These are phyloP conservation scores for Arthrobotrys sinensis DNA, from an alignment of 2,329 filamentous ascomycete genomes.

Conservation along the genomic window DNA sequence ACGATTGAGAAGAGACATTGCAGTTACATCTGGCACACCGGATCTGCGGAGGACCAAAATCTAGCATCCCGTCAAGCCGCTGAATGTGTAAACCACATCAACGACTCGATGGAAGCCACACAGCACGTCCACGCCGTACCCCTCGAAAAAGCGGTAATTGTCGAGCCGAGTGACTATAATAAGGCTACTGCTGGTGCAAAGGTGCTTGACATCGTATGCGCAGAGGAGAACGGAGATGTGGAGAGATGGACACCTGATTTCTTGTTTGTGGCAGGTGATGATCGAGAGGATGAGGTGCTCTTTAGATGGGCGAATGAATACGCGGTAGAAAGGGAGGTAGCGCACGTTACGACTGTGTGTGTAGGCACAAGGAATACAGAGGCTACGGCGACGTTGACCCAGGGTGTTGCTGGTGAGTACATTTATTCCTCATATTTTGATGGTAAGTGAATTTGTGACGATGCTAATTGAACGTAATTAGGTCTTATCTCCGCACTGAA, in stretches of 20 bases:
- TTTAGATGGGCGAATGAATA: conserved; percentile 94
- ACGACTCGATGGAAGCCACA: conserved; percentile 83
- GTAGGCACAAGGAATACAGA: conserved; percentile 90
- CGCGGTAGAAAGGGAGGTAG: conserved; percentile 73
- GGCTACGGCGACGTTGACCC: conserved; percentile 85
- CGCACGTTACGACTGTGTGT: conserved; percentile 86
- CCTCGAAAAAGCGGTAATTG: conserved; percentile 82
- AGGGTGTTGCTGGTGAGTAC: conserved; percentile 87
- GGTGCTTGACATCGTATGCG: conserved; percentile 74
- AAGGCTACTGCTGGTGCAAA: conserved; percentile 86
- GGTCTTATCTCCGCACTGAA: conserved; percentile 25
- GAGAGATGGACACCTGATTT: conserved; percentile 77
- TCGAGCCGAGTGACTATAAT: conserved; percentile 88
- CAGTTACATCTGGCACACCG: conserved; percentile 91
- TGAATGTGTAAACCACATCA: conserved; percentile 94
- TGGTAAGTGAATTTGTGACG: background rate
- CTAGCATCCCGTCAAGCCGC: conserved; percentile 83
- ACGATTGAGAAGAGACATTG: conserved; percentile 93
- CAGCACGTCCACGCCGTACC: conserved; percentile 88
- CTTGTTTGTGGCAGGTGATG: conserved; percentile 89
- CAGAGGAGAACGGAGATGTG: conserved; percentile 69
- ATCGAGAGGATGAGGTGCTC: conserved; percentile 91
- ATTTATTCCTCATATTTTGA: conserved; percentile 20
- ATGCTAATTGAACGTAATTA: conserved; percentile 54
- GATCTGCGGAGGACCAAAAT: conserved; percentile 82